Evolutionary conservation across 768 basidiomycete genomes (phyloP), one percentile per base, ranked within the genome.

Genomic region (Mycena pura): DNA sequence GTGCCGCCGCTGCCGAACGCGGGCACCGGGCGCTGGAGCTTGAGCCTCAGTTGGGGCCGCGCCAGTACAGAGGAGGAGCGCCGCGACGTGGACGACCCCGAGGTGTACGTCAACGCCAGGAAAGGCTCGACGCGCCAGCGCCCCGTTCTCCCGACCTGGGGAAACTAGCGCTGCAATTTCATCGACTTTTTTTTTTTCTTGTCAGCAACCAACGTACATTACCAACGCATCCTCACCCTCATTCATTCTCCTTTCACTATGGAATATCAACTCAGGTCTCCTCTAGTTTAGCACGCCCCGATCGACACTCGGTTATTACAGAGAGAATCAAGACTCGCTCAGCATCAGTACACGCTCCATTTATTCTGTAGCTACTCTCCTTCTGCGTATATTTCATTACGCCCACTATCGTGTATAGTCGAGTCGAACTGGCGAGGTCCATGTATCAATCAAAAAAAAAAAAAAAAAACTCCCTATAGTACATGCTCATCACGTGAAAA

Each of bases 11-110:
- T 66, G 32, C 25, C 39, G n/a, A 25, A 2, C 9, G 25, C 36
- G 7, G 52, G 53, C 32, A 64, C 48, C 40, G 52, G 48, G 54
- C 56, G 64, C 13, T 66, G 64, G 64, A 66, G 64, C 41, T 10
- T 66, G 17, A 66, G 64, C 46, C 51, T 66, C 4, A 66, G 64
- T 24, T 66, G 64, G 64, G 64, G 64, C 10, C 56, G 64, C 17
- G 57, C 60, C 28, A 43, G 56, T 7, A n/a, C 31, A 11, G 52
- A 41, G n/a, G 57, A 44, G 32, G 55, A 49, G 56, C 55, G 34
- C 27, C 13, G 25, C 34, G 60, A 54, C n/a, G 25, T 15, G 28
- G 60, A 47, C 8, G 52, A 59, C 31, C 19, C 41, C 34, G 64
- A 47, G 43, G 47, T 47, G 31, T 65, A 29, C 52, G 40, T 43